These are phyloP conservation scores for Aspergillus chevalieri DNA, from an alignment of 2,329 filamentous ascomycete species.

Conservation along the genomic window DNA sequence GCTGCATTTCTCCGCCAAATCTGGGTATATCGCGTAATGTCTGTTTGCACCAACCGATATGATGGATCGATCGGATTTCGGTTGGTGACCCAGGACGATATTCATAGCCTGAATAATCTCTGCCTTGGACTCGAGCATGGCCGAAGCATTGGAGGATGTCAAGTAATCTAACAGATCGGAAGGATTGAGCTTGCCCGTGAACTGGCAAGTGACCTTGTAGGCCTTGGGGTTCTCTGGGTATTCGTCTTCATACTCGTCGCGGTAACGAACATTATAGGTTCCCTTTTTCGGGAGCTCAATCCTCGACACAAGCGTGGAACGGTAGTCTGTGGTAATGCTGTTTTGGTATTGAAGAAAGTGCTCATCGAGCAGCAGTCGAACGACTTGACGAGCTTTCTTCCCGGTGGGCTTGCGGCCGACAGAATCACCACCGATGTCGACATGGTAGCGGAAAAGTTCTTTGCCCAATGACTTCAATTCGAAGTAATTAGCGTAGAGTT, in stretches of 20 bases:
- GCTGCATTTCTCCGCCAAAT: slow-evolving; percentile 26
- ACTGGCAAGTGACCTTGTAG: slow-evolving; percentile 31
- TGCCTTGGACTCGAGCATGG: slow-evolving; percentile 38
- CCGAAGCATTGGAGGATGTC: slow-evolving; percentile 27
- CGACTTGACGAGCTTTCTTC: slow-evolving; percentile 43
- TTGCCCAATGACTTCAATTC: slow-evolving; percentile 31
- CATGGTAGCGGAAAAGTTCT: slow-evolving; percentile 37
- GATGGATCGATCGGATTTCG: slow-evolving; percentile 37
- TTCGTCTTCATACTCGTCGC: slow-evolving; percentile 30
- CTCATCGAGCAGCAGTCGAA: slow-evolving; percentile 42
- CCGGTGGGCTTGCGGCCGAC: slow-evolving; percentile 24
- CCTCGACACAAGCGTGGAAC: slow-evolving; percentile 32
- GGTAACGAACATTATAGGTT: slow-evolving; percentile 28
- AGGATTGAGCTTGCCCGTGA: slow-evolving; percentile 29
- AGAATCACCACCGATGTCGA: slow-evolving; percentile 27
- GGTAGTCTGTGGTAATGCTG: slow-evolving; percentile 36
- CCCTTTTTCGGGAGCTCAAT: slow-evolving; percentile 19
- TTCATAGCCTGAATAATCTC: slow-evolving; percentile 55
- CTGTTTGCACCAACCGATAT: slow-evolving; percentile 49
- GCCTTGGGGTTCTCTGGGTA: slow-evolving; percentile 25
- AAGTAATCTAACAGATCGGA: slow-evolving; percentile 43
- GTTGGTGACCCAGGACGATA: slow-evolving; percentile 48
- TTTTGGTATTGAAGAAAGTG: slow-evolving; percentile 22
- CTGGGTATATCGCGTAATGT: slow-evolving; percentile 41
- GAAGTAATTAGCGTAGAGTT: slow-evolving; percentile 37